phyloP scores from a whole-genome alignment of 441 rosid genomes.

The California macrophylla region DNA sequence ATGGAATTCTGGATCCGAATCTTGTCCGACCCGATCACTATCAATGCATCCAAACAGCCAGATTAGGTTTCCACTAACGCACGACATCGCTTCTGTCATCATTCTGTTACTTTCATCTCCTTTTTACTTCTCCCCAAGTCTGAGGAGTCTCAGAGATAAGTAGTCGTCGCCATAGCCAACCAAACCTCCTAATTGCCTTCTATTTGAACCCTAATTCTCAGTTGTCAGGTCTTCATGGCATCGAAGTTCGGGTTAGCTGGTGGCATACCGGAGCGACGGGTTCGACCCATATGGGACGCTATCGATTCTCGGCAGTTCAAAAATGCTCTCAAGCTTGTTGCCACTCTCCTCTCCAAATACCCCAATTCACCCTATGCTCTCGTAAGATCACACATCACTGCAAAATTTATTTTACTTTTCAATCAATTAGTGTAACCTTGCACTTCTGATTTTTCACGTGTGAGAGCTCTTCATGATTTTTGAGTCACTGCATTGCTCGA shows the following conservation, averaged over 20 bases:
- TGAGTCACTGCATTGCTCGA: not conserved
- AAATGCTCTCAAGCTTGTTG: constrained; percentile 75
- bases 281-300: constrained; percentile 95
- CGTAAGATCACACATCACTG: constrained; percentile 32
- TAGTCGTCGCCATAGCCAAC: not conserved
- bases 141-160: not conserved
- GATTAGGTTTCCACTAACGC: constrained; percentile 31
- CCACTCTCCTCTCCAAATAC: constrained; percentile 68
- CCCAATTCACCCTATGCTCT: constrained; percentile 90
- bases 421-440: not conserved
- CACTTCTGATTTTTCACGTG: not conserved
- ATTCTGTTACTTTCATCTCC: not conserved
- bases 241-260: constrained; percentile 89
- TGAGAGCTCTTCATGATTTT: not conserved
- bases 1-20: not conserved
- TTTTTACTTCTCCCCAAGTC: not conserved
- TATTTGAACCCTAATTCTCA: constrained; percentile 9
- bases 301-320: constrained; percentile 95
- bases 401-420: not conserved
- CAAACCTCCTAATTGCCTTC: constrained; percentile 1
- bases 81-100: not conserved
- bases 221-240: constrained; percentile 38
- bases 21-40: not conserved
- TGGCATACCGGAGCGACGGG: constrained; percentile 97
- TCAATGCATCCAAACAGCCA: constrained; percentile 25